Conservation (phyloP, 345 rosid genomes). For the Gossypium sturtianum region DNA sequence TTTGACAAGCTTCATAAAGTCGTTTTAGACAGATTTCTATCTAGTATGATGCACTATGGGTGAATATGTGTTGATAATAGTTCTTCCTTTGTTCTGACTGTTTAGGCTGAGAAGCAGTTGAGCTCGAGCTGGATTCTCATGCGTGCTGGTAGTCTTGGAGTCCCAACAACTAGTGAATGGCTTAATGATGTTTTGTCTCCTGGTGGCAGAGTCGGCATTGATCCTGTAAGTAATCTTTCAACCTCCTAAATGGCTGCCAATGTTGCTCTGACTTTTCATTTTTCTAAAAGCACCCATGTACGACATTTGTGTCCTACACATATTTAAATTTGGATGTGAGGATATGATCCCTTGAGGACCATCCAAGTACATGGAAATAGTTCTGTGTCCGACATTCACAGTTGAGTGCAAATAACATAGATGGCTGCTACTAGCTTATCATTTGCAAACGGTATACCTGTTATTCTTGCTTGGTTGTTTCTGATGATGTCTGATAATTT, state of each 20-base stretch:
- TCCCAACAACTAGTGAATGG: slow-evolving; percentile 82
- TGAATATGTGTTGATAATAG: not conserved
- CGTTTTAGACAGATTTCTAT: not conserved
- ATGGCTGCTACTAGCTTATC: not conserved
- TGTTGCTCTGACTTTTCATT: not conserved
- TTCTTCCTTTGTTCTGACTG: slow-evolving; percentile 3
- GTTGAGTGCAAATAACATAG: not conserved
- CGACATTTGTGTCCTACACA: not conserved
- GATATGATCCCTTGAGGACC: not conserved
- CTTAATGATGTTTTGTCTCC: slow-evolving; percentile 75
- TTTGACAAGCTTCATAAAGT: not conserved
- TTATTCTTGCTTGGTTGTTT: slow-evolving; percentile 15
- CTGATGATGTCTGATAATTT: slow-evolving; percentile 45
- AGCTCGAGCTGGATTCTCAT: slow-evolving; percentile 82
- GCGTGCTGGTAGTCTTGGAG: slow-evolving; percentile 89
- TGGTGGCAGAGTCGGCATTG: slow-evolving; percentile 87
- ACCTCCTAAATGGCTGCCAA: slow-evolving; percentile 17
- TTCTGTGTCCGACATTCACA: not conserved
- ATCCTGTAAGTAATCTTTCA: slow-evolving; percentile 68
- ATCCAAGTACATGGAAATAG: not conserved
- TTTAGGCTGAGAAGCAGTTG: slow-evolving; percentile 86
- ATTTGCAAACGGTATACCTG: not conserved
- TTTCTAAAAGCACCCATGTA: not conserved
- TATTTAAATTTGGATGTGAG: not conserved
- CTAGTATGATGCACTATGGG: not conserved